Evolutionary conservation across 208 protist genomes (phyloP), one percentile per base, ranked within the genome.

Genomic region (Zelonia costaricensis): DNA sequence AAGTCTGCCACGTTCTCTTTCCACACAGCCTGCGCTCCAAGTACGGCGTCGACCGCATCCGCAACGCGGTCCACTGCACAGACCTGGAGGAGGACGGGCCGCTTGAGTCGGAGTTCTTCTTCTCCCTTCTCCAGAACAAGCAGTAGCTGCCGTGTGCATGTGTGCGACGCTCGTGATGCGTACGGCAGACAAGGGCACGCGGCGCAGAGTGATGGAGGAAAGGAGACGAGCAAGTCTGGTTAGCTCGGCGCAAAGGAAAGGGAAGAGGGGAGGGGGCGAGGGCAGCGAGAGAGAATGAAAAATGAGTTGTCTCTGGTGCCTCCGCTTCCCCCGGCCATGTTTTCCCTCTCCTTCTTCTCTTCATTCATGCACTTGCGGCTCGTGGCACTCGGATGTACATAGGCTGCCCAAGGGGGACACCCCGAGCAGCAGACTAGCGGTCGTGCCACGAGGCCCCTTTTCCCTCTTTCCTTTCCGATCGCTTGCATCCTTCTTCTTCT

Each of bases 31-130:
- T 98, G 30, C 84, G 97, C 39, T 92, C 93, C 36, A 82, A 90
- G 60, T 98, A 83, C 75, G 95, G 97, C 42, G 48, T 88, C 18
- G 87, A 97, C 68, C 88, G 80, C 20, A 78, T 92, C 22, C 68
- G 84, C 27, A 98, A 98, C 60, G 90, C 82, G 4, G 86, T 99
- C 10, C 98, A 99, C 62, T 98, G 93, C 76, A 99, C 97, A 20
- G 98, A 99, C 70, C 74, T 99, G 33, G 86, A 95, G 39, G 96
- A 98, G 62, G 98, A 99, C 69, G 97, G 93, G 6, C 77, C 88
- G 18, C 74, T 99, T 1, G 98, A 99, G 65, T 95, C 92, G 6
- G 92, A 97, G 59, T 97, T 97, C 52, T 97, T 97, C 72, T 97
- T 97, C 58, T 91, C 87, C 3, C 78, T 97, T 4, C 27, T 97